Percentiles rank a stretch among this genome's conserved stretches.
Evolutionary conservation across 495 filamentous ascomycete species (phyloP).

Genomic region (Penicillium herquei): DNA sequence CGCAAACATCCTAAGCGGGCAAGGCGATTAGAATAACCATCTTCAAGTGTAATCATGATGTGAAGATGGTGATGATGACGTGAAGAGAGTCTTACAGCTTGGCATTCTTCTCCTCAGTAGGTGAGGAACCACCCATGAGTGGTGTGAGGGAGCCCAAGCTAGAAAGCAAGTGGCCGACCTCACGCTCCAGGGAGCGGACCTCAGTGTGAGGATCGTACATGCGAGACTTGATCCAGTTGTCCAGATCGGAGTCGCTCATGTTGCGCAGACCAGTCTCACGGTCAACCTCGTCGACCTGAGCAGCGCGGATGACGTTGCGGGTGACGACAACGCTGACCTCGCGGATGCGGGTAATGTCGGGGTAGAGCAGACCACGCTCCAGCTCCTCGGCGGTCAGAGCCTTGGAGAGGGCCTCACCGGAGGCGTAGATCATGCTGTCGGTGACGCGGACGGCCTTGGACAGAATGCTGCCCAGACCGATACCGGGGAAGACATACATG

Average conservation of each 20-base stretch:
- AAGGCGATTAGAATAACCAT: not conserved
- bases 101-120: slow-evolving; percentile 39
- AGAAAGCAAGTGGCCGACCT: slow-evolving; percentile 48
- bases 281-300: slow-evolving; percentile 78
- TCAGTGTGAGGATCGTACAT: slow-evolving; percentile 79
- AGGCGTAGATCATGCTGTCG: slow-evolving; percentile 91
- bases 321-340: slow-evolving; percentile 87
- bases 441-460: slow-evolving; percentile 85
- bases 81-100: slow-evolving; percentile 38
- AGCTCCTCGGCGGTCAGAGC: slow-evolving; percentile 79
- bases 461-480: slow-evolving; percentile 92
- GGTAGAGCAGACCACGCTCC: slow-evolving; percentile 82
- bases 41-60: not conserved
- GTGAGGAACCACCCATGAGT: slow-evolving; percentile 23
- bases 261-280: slow-evolving; percentile 68
- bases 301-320: slow-evolving; percentile 88
- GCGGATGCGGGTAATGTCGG: slow-evolving; percentile 86
- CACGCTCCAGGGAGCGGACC: slow-evolving; percentile 55
- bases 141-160: slow-evolving; percentile 37
- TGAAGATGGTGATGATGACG: slow-evolving; percentile 3
- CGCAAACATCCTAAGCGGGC: slow-evolving; percentile 18
- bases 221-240: slow-evolving; percentile 72
- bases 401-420: slow-evolving; percentile 75
- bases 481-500: slow-evolving; percentile 96
- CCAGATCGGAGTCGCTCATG: slow-evolving; percentile 73